Percentiles rank a stretch among this genome's conserved stretches.
Conservation (phyloP, 2,329 filamentous ascomycete species). For the Calcarisporium arbuscula region DNA sequence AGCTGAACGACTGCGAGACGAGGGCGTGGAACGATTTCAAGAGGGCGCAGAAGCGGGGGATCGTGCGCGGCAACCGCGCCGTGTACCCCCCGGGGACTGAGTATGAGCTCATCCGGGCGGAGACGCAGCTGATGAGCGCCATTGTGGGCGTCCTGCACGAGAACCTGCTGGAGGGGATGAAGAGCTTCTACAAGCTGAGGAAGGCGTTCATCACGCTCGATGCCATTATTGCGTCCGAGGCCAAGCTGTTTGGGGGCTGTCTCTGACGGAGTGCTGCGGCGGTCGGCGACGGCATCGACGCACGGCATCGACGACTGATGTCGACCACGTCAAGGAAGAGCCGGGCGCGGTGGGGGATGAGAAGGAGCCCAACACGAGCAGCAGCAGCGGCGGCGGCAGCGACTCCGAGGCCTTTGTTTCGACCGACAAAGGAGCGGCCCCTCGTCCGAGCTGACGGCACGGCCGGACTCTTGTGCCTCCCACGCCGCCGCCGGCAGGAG, state of each 20-base stretch:
- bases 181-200: slow-evolving; percentile 85
- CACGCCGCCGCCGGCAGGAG: slow-evolving; percentile 4
- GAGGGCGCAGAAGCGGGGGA: slow-evolving; percentile 60
- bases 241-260: slow-evolving; percentile 35
- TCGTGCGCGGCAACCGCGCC: slow-evolving; percentile 24
- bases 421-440: too few species aligned
- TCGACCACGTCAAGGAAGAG: slow-evolving; percentile 13
- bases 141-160: slow-evolving; percentile 88
- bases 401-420: slow-evolving; percentile 35
- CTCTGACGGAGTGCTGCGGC: background rate
- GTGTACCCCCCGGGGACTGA: slow-evolving; percentile 82
- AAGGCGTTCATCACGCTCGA: slow-evolving; percentile 84
- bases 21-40: slow-evolving; percentile 71
- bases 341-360: slow-evolving; percentile 19
- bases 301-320: background rate
- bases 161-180: slow-evolving; percentile 83
- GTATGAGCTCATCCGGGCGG: slow-evolving; percentile 75
- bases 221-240: slow-evolving; percentile 69
- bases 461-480: slow-evolving; percentile 5
- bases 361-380: background rate
- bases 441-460: too few species aligned
- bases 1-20: slow-evolving; percentile 69
- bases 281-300: slow-evolving; percentile 3
- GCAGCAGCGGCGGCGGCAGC: slow-evolving; percentile 8
- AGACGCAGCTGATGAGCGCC: slow-evolving; percentile 83